Evolutionary conservation across 176 grass and related monocot species (phyloP).

Genomic region (Eremochloa ophiuroides): DNA sequence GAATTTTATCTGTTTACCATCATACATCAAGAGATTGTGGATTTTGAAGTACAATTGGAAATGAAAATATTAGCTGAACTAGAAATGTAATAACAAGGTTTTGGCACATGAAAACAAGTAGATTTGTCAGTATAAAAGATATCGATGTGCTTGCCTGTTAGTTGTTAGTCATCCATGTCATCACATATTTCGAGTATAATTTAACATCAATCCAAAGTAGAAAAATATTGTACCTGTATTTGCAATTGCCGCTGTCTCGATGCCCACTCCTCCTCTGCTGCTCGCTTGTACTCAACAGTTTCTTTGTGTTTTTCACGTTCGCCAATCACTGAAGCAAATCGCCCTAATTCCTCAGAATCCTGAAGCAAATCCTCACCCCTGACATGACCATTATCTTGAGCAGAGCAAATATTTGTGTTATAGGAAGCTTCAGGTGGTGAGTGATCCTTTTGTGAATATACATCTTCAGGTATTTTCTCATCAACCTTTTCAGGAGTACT

Average conservation of each 20-base stretch:
- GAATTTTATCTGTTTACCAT: too few species aligned
- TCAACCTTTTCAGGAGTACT: constrained; percentile 41
- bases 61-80: too few species aligned
- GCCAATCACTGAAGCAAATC: constrained; percentile 28
- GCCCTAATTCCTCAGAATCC: constrained; percentile 1
- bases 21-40: too few species aligned
- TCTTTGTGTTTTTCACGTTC: constrained; percentile 86
- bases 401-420: constrained; percentile 15
- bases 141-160: too few species aligned
- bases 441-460: constrained; percentile 8
- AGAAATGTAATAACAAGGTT: too few species aligned
- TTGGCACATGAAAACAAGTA: too few species aligned
- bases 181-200: background rate
- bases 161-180: too few species aligned
- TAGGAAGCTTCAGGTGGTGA: background rate
- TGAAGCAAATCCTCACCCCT: constrained; percentile 20
- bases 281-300: constrained; percentile 71
- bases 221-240: constrained; percentile 58
- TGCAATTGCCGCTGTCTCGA: constrained; percentile 65
- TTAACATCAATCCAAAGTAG: background rate
- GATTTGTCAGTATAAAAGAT: too few species aligned
- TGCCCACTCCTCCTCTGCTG: constrained; percentile 81
- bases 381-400: background rate
- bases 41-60: too few species aligned
- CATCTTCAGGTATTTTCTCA: constrained; percentile 31